Conservation (phyloP, 352 stramenopile genomes). For the Pythium rhizo-oryzae region DNA sequence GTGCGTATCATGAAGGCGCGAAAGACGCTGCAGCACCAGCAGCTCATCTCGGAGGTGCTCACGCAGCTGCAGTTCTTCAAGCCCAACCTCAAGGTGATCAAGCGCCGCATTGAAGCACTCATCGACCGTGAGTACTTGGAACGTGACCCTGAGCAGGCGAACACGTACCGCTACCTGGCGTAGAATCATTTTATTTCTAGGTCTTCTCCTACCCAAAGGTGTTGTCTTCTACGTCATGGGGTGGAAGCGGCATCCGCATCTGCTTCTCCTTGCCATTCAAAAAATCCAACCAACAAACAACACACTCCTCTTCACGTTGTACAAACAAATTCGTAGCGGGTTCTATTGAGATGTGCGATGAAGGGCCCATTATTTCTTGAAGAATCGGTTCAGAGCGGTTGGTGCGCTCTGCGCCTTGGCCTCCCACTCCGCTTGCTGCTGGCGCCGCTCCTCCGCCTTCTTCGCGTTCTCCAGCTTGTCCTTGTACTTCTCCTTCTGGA, state of each 20-base stretch:
- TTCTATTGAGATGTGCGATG: slow-evolving; percentile 17
- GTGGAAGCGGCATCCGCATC: not conserved
- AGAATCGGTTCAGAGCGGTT: slow-evolving; percentile 88
- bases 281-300: slow-evolving; percentile 11
- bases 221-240: slow-evolving; percentile 1
- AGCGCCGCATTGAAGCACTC: slow-evolving; percentile 97
- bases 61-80: slow-evolving; percentile 98
- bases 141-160: slow-evolving; percentile 93
- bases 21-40: slow-evolving; percentile 97
- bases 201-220: not conserved
- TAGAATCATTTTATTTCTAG: slow-evolving; percentile 38
- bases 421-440: slow-evolving; percentile 81
- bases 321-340: slow-evolving; percentile 10
- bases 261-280: not conserved
- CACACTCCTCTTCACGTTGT: not conserved
- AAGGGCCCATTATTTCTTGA: slow-evolving; percentile 68
- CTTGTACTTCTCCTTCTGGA: slow-evolving; percentile 91
- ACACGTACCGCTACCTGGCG: slow-evolving; percentile 96
- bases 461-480: slow-evolving; percentile 83
- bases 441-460: slow-evolving; percentile 68
- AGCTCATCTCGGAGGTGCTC: slow-evolving; percentile 98
- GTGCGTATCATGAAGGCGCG: slow-evolving; percentile 99
- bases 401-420: slow-evolving; percentile 74
- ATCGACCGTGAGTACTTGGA: slow-evolving; percentile 99
- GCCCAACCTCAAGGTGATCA: slow-evolving; percentile 97